Base-by-base conservation (phyloP, 2,329 filamentous ascomycete species). In the Curvularia hawaiiensis region DNA sequence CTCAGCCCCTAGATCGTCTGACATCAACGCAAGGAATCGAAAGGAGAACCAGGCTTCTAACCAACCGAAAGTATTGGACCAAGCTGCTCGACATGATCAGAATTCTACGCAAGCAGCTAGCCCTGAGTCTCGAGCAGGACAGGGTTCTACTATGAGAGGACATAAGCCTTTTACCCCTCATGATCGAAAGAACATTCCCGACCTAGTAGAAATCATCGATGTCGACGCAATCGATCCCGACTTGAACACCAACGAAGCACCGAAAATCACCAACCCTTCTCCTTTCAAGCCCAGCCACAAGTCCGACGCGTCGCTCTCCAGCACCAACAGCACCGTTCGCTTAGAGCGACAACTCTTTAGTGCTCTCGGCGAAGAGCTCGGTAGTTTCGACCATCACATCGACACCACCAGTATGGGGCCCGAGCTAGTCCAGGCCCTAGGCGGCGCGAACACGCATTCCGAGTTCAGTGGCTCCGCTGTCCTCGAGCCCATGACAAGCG, bases 291-390 rank as follows among this genome's bases (percentile, higher is more conserved):
- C 65, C 11, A 58, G 55, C 11, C 72, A 73, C 52, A 69, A 66
- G 28, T 52, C 63, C 24, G 62, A 61, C 1, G 33, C 31, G 4
- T 58, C 56, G 3, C 64, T 67, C 56, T 69, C 66, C n/a, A 71
- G 68, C 52, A 61, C 72, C 30, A 71, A 72, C 38, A 72, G 70
- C 48, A 71, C 68, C 0, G 61, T 52, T 4, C 65, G 65, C 18
- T 47, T 75, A 0, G 72, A 75, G 62, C 55, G 60, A 39, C 62
- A 71, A 39, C 56, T 74, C 2, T 74, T 63, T 50, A 71, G 64
- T 59, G 72, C 73, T 14, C 52, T 75, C 7, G 72, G 72, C 1
- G 72, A 73, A 5, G 71, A 72, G 40, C 52, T 74, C 3, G 62
- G 61, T n/a, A 59, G 61, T 30, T 69, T 72, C 16, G 60, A 72